Evolutionary conservation across 805 yeast species (phyloP), one percentile per base, ranked within the genome.

Genomic region (Candida xiaguanensis): DNA sequence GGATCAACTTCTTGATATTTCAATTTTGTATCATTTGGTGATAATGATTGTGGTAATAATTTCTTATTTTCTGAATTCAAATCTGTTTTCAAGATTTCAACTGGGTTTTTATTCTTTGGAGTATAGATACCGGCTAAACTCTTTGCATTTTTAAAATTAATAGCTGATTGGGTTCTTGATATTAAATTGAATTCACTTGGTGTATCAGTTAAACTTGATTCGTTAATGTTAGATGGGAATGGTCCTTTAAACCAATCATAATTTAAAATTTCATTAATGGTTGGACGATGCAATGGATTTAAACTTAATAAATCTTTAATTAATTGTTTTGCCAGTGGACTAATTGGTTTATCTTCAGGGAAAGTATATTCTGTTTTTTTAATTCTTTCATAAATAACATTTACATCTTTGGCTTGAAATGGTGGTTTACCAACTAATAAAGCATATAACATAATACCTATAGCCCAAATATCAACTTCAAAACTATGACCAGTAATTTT

Each of bases 391-490:
- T 93, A 93, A 48, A 93, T 93, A 41, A 83, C 78, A 52, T 88
- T 82, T 33, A 93, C 96, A 58, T 90, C 96, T 56, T 88, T 87
- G 26, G 95, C 87, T 66, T 93, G 99, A 68, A 93, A 93, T 1
- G 99, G 99, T 11, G 99, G 99, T 60, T 88, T 89, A 26, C 98
- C 98, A 43, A 85, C 73, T 36, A 93, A 70, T 63, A 93, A 74
- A 7, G 99, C 97, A 57, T 82, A 93, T 71, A 93, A 74, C 88
- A 93, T 93, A 43, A 93, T 86, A 44, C 99, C 99, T 48, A 89
- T 80, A 8, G 99, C 95, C 99, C 99, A 93, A 44, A 89, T 78
- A 61, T 93, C 99, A 30, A 89, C 97, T 61, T 89, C 96, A 56
- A 80, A 90, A 37, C 95, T 81, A 61, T 93, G 99, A 7, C 98